These are phyloP conservation scores for Acanthamoeba culbertsoni DNA, from an alignment of 208 protist genomes.

Conservation along the genomic window DNA sequence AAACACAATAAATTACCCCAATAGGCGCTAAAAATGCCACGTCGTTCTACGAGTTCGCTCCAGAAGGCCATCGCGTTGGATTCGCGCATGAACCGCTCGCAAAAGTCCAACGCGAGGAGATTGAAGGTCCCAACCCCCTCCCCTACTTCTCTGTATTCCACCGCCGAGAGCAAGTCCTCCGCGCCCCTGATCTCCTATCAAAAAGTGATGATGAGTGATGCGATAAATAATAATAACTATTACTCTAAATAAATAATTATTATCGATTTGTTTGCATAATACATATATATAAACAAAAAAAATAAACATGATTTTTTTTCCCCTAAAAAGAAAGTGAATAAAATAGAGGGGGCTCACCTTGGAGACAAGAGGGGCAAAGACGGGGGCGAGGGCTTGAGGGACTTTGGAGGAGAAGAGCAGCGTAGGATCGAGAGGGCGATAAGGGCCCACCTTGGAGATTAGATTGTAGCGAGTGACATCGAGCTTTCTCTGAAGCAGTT, in stretches of 20 bases:
- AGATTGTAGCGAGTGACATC: not conserved
- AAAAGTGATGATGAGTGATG: not conserved
- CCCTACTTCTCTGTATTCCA: not conserved
- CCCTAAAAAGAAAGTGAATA: not conserved
- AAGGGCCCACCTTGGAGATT: not conserved
- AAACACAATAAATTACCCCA: not conserved
- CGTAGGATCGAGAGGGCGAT: not conserved
- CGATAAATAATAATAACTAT: not conserved
- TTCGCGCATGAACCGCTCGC: not conserved
- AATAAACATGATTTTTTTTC: not conserved
- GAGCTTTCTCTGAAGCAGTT: not conserved
- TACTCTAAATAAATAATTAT: too few species aligned
- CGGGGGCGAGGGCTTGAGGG: not conserved
- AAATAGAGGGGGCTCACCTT: not conserved
- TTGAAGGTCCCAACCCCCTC: not conserved
- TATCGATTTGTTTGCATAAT: too few species aligned
- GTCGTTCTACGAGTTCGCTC: not conserved
- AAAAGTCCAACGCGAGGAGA: not conserved
- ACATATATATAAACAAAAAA: not conserved
- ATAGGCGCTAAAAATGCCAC: not conserved
- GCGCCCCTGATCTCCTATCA: not conserved
- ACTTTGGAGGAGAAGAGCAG: not conserved
- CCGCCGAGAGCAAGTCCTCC: not conserved
- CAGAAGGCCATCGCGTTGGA: slow-evolving; percentile 35
- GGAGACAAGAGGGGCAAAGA: not conserved